A percentile compares a stretch with the other conserved stretches of the same genome.
Conservation (phyloP, 2,329 filamentous ascomycete genomes). For the Monilinia fructicola region DNA sequence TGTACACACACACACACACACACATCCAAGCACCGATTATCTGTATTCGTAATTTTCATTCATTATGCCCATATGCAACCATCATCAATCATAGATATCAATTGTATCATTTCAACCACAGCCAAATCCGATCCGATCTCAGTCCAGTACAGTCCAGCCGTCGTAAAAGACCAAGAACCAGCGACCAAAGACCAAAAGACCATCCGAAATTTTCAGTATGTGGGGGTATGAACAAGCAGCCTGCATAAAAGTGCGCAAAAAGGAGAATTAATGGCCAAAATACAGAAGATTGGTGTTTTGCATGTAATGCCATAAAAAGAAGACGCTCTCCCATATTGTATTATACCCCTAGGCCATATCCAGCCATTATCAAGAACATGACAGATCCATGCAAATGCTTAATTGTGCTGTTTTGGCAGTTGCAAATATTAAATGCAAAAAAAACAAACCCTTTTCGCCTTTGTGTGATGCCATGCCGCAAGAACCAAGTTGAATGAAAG, state of each 20-base stretch:
- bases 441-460: slow-evolving; percentile 25
- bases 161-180: slow-evolving; percentile 20
- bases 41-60: slow-evolving; percentile 18
- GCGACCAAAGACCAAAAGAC: slow-evolving; percentile 19
- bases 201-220: slow-evolving; percentile 21
- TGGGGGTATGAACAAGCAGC: slow-evolving; percentile 23
- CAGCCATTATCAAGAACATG: slow-evolving; percentile 25
- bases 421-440: slow-evolving; percentile 23
- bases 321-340: slow-evolving; percentile 22
- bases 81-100: slow-evolving; percentile 21
- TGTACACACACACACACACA: not conserved
- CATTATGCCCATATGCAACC: slow-evolving; percentile 20
- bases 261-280: slow-evolving; percentile 19
- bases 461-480: slow-evolving; percentile 25
- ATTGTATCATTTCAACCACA: slow-evolving; percentile 9
- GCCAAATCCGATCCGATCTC: slow-evolving; percentile 9
- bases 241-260: slow-evolving; percentile 17
- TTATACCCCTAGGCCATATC: slow-evolving; percentile 22
- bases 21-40: not conserved
- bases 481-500: slow-evolving; percentile 24
- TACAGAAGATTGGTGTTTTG: slow-evolving; percentile 17
- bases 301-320: slow-evolving; percentile 15
- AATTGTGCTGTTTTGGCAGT: slow-evolving; percentile 21
- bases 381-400: slow-evolving; percentile 24
- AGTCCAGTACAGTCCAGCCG: slow-evolving; percentile 10